Evolutionary conservation across 306 rosid species (phyloP).

Genomic region (Quercus robur): DNA sequence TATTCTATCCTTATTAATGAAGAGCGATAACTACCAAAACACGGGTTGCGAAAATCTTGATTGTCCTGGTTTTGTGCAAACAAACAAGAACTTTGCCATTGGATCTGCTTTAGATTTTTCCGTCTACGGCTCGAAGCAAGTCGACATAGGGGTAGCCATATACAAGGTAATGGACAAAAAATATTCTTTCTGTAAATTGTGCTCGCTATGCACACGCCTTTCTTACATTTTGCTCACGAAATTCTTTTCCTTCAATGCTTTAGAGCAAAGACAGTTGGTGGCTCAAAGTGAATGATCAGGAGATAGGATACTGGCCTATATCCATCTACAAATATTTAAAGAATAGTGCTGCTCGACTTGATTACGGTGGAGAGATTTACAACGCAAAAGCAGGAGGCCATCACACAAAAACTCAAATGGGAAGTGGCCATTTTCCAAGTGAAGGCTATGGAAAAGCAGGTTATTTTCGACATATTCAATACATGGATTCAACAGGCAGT

Average conservation of each 20-base stretch:
- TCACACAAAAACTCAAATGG: slow-evolving; percentile 30
- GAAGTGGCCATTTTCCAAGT: slow-evolving; percentile 25
- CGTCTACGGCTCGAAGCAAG: no score
- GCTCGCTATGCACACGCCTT: background rate
- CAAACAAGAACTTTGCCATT: background rate
- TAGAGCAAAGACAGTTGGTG: slow-evolving; percentile 24
- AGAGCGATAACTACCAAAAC: background rate
- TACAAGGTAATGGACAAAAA: background rate
- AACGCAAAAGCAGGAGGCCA: background rate
- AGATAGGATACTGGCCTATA: slow-evolving; percentile 29
- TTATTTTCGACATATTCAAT: slow-evolving; percentile 13
- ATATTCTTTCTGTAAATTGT: background rate
- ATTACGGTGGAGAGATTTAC: slow-evolving; percentile 22
- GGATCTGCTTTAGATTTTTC: no score
- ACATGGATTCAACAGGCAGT: background rate
- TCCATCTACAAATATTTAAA: background rate
- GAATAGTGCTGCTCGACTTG: background rate
- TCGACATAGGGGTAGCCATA: no score
- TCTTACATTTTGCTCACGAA: no score
- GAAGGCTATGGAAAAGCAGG: slow-evolving; percentile 16
- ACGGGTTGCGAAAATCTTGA: background rate
- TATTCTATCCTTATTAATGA: background rate
- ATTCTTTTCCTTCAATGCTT: background rate
- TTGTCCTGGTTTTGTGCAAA: background rate
- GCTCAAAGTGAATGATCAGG: background rate